phyloP scores from a whole-genome alignment of 805 yeast genomes.

The Saturnispora serradocipensis region DNA sequence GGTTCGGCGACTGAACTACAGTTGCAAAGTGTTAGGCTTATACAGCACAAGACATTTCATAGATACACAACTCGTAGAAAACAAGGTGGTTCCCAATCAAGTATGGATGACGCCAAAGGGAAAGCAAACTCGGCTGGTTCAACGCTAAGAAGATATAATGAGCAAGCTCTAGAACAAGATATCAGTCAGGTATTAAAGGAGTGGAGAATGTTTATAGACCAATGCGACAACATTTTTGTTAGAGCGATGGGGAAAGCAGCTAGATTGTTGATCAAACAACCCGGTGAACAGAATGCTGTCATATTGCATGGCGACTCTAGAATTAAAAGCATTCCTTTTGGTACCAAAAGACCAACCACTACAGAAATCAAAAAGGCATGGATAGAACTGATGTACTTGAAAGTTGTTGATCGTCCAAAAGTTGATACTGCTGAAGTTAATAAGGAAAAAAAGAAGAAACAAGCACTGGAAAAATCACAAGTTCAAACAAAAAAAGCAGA shows the following conservation, averaged over 20 bases:
- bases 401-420: slow-evolving; percentile 46
- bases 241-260: slow-evolving; percentile 64
- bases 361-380: slow-evolving; percentile 77
- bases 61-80: slow-evolving; percentile 93
- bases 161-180: slow-evolving; percentile 70
- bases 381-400: slow-evolving; percentile 61
- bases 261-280: slow-evolving; percentile 23
- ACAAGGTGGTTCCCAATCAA: slow-evolving; percentile 95
- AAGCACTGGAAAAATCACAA: slow-evolving; percentile 20
- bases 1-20: slow-evolving; percentile 39
- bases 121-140: slow-evolving; percentile 97
- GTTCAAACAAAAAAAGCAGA: slow-evolving; percentile 6
- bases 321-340: slow-evolving; percentile 70
- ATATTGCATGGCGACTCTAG: slow-evolving; percentile 48
- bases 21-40: slow-evolving; percentile 54
- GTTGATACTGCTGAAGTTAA: slow-evolving; percentile 26
- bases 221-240: slow-evolving; percentile 64
- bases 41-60: slow-evolving; percentile 81
- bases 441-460: slow-evolving; percentile 25
- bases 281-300: slow-evolving; percentile 39
- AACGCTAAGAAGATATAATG: slow-evolving; percentile 79
- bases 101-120: slow-evolving; percentile 86
- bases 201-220: slow-evolving; percentile 55
- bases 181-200: slow-evolving; percentile 54
- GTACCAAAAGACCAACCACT: slow-evolving; percentile 80